Base-by-base conservation (phyloP, 2,329 filamentous ascomycete genomes). In the Zymoseptoria tritici region DNA sequence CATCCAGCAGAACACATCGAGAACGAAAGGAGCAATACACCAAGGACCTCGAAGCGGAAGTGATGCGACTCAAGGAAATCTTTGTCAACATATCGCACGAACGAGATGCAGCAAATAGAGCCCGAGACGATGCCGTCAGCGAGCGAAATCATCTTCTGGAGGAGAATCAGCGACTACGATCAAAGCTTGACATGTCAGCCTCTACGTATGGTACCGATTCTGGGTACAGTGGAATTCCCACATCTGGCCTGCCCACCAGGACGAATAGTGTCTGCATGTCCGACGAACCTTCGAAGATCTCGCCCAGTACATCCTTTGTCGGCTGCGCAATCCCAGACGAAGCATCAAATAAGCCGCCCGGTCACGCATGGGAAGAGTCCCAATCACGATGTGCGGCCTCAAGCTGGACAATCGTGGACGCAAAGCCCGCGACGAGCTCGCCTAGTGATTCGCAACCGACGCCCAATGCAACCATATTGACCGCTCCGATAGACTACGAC, bases 21-120 rank as follows among this genome's bases (percentile, higher is more conserved):
- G 65, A 67, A 54, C 60, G 65, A 13, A 67, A 67, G 55, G 65
- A 67, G 54, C 61, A 65, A 52, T 67, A 67, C 53, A 67, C 65
- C 8, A 67, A 67, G 51, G 65, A 65, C 11, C 59, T 67, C 16
- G 65, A 67, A 46, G 52, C 64, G 16, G 65, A 67, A 53, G 60
- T 67, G 21, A 56, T 63, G 54, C 61, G 65, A 6, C 57, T 65
- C 16, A 65, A 65, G 29, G 65, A 67, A 46, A 60, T 67, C 36
- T 67, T 61, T 36, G 53, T 57, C 9, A 57, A 58, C 6, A 55
- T 62, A 16, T 19, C 62, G n/a, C 61, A 60, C 36, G 64, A 66
- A 49, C 61, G 64, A 49, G 63, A 66, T 20, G 57, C 49, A 9
- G 64, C 64, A 7, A 53, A 60, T 19, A 53, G 56, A 4, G 52